Percentiles rank a stretch among this genome's conserved stretches.
Conservation (phyloP, 768 basidiomycete species). For the Trametes cinnabarina region DNA sequence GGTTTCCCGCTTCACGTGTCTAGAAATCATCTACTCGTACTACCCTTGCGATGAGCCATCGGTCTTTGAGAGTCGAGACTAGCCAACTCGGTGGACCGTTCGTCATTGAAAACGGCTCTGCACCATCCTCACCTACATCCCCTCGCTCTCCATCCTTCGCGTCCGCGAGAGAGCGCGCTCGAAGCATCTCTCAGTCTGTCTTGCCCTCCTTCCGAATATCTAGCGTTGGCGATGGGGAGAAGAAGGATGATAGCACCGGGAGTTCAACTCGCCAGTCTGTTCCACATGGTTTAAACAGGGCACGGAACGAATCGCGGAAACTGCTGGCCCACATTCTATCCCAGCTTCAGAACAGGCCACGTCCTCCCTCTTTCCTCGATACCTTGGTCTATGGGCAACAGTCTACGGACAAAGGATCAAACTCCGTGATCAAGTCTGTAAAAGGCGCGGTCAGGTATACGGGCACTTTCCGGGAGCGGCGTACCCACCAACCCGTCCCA, state of each 20-base stretch:
- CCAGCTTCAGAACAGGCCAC: constrained; percentile 56
- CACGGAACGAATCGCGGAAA: constrained; percentile 64
- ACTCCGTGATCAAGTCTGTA: constrained; percentile 21
- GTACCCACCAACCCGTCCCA: constrained; percentile 14
- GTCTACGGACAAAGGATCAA: constrained; percentile 7
- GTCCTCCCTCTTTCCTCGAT: constrained; percentile 54
- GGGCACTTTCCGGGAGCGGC: constrained; percentile 25
- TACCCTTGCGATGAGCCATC: constrained; percentile 10
- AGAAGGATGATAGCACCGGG: constrained; percentile 21
- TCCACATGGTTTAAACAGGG: constrained; percentile 36
- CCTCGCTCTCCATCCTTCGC: constrained; percentile 12
- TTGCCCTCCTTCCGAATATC: constrained; percentile 32
- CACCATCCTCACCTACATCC: constrained; percentile 5
- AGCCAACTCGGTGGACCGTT: constrained; percentile 1
- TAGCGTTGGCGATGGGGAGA: constrained; percentile 24
- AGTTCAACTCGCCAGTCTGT: constrained; percentile 16
- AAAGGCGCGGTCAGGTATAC: constrained; percentile 23
- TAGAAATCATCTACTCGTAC: no score
- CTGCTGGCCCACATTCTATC: constrained; percentile 62
- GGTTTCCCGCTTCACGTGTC: no score
- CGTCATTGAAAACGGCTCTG: neutral
- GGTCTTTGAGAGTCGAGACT: constrained; percentile 22
- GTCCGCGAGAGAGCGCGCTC: constrained; percentile 22
- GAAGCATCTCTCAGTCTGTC: constrained; percentile 25
- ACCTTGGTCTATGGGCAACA: constrained; percentile 19